Conservation (phyloP, 2,329 filamentous ascomycete genomes). For the Phoma sp. region DNA sequence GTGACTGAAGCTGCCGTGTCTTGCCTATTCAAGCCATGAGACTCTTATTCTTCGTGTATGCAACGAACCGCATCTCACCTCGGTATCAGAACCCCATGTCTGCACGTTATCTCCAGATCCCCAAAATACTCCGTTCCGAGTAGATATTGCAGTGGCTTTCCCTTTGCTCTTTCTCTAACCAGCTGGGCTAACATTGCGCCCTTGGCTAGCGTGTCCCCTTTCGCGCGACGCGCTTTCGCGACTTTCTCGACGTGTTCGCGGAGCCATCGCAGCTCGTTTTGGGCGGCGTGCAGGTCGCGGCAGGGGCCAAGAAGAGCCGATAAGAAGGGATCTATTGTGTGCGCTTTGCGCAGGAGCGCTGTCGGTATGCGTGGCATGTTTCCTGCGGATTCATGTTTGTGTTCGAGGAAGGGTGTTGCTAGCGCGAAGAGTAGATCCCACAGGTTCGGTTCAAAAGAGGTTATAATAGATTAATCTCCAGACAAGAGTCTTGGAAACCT, state of each 20-base stretch:
- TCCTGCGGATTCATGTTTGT: conserved; percentile 13
- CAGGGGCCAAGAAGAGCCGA: conserved; percentile 69
- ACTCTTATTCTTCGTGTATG: conserved; percentile 25
- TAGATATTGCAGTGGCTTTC: conserved; percentile 87
- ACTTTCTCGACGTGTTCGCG: conserved; percentile 59
- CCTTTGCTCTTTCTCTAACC: conserved; percentile 56
- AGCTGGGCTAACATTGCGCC: conserved; percentile 34
- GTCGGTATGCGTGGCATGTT: conserved; percentile 67
- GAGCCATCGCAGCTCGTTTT: conserved; percentile 78
- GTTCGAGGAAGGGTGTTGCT: conserved; percentile 7
- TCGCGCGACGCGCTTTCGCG: conserved; percentile 28
- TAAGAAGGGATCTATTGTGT: conserved; percentile 62
- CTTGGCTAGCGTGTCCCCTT: conserved; percentile 27
- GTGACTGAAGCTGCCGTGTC: conserved; percentile 55
- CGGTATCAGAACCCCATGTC: conserved; percentile 83
- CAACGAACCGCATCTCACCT: conserved; percentile 55
- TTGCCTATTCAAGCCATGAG: conserved; percentile 45
- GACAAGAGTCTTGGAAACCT: too few relatives aligned
- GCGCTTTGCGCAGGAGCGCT: conserved; percentile 63
- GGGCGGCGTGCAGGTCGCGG: conserved; percentile 67
- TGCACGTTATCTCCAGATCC: conserved; percentile 77
- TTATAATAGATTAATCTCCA: too few relatives aligned
- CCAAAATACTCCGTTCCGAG: conserved; percentile 91
- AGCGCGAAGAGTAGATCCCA: conserved; percentile 4
- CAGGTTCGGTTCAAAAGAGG: background rate